A percentile compares a stretch with the other conserved stretches of the same genome.
Evolutionary conservation across 306 rosid species (phyloP).

Genomic region (Casuarina cunninghamiana): DNA sequence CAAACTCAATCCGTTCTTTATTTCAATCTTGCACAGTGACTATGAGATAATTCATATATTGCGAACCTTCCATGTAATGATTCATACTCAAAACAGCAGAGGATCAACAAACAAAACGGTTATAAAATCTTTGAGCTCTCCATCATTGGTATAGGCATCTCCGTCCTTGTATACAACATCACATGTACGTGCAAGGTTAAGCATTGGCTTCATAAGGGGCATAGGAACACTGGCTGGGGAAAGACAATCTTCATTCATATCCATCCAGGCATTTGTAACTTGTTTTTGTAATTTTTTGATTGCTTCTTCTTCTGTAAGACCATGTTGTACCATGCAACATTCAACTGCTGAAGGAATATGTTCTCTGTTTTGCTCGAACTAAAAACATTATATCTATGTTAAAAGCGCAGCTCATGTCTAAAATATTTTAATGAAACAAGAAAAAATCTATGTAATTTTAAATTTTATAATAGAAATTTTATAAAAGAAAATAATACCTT

Average conservation of each 20-base stretch:
- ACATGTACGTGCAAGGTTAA: conserved; percentile 34
- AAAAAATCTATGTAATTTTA: no score
- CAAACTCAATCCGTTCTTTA: no score
- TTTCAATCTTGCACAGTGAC: no score
- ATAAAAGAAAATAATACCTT: conserved; percentile 34
- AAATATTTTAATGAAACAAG: no score
- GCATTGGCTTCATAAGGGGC: conserved; percentile 25
- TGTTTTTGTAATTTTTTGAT: conserved; percentile 5
- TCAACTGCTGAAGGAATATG: conserved; percentile 37
- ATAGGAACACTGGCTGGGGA: conserved; percentile 25
- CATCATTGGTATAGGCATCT: background rate
- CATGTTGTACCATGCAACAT: conserved; percentile 44
- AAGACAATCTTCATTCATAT: conserved; percentile 41
- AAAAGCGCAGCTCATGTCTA: background rate
- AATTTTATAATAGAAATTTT: no score
- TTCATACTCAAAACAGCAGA: conserved; percentile 3
- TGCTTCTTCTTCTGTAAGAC: conserved; percentile 17
- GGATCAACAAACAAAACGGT: conserved; percentile 27
- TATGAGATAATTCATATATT: no score
- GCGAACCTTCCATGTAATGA: no score
- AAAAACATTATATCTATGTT: background rate
- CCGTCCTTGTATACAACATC: conserved; percentile 3
- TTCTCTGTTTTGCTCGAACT: conserved; percentile 43
- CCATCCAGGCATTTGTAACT: conserved; percentile 34
- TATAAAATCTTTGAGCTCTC: background rate